These are phyloP conservation scores for Aureobasidium sp. DNA, from an alignment of 2,329 filamentous ascomycete species.

Conservation along the genomic window DNA sequence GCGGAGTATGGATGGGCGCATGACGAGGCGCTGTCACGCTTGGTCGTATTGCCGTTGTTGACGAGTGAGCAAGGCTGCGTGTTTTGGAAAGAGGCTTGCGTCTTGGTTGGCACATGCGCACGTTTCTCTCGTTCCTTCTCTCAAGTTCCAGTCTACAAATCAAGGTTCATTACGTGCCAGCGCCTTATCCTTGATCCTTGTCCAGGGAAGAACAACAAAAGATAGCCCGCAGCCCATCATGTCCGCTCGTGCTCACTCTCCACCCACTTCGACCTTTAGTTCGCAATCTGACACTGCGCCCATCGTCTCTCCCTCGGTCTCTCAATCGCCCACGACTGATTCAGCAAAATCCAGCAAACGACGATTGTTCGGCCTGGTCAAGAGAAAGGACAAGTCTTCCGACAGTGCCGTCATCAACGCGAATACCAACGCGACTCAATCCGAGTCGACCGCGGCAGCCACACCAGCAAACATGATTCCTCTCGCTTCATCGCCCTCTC, in stretches of 20 bases:
- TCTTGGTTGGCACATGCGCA: neutral
- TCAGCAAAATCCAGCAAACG: constrained; percentile 18
- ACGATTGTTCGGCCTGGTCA: constrained; percentile 18
- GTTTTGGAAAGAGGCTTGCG: neutral
- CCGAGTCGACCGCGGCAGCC: neutral
- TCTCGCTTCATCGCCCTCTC: constrained; percentile 19
- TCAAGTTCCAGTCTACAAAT: neutral
- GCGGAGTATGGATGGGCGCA: neutral
- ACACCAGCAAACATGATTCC: constrained; percentile 11
- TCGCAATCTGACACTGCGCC: constrained; percentile 5
- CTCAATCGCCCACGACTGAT: neutral
- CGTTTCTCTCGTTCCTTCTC: constrained; percentile 1
- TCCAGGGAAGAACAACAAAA: neutral
- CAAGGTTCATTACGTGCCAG: constrained; percentile 8
- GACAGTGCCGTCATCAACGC: constrained; percentile 13
- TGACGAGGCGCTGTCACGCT: neutral
- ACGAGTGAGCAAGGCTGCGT: constrained; percentile 2
- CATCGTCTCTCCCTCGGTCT: neutral
- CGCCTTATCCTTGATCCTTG: neutral
- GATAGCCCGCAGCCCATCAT: neutral
- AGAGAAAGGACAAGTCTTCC: constrained; percentile 15
- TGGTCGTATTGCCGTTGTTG: neutral
- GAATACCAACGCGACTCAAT: constrained; percentile 13
- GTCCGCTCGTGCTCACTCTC: constrained; percentile 7
- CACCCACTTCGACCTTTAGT: neutral